A percentile compares a stretch with the other conserved stretches of the same genome.
phyloP scores from a whole-genome alignment of 2,329 filamentous ascomycete genomes.

The Colletotrichum sp. region DNA sequence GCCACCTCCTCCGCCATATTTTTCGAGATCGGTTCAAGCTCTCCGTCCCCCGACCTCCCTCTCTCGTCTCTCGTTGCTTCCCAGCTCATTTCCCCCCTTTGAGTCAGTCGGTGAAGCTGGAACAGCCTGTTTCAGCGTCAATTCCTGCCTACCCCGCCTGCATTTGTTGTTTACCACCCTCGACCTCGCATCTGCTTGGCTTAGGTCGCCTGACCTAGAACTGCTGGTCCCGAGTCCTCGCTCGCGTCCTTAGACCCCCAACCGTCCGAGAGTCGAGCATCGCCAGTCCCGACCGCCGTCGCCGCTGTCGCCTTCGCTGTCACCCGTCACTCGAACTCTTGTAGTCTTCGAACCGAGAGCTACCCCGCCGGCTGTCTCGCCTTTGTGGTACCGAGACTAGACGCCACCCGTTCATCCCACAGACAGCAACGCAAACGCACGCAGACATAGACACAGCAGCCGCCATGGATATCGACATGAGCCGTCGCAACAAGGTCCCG shows the following conservation, averaged over 20 bases:
- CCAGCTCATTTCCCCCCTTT: not conserved
- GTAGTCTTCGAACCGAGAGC: not conserved
- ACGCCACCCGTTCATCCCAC: slow-evolving; percentile 13
- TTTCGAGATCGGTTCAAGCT: not conserved
- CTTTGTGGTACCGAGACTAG: slow-evolving; percentile 13
- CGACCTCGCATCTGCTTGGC: not conserved
- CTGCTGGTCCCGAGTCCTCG: not conserved
- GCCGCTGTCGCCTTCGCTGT: not conserved
- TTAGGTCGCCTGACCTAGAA: slow-evolving; percentile 15
- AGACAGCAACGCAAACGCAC: not conserved
- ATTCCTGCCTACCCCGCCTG: slow-evolving; percentile 21
- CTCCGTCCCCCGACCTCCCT: not conserved
- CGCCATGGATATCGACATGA: slow-evolving; percentile 72
- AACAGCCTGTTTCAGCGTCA: slow-evolving; percentile 18
- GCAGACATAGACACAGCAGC: not conserved
- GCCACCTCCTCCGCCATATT: slow-evolving; percentile 3
- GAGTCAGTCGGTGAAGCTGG: slow-evolving; percentile 12
- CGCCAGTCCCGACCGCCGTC: not conserved
- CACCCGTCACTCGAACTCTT: not conserved
- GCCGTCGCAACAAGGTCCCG: slow-evolving; percentile 85
- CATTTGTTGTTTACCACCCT: slow-evolving; percentile 16
- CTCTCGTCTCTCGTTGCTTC: slow-evolving; percentile 6
- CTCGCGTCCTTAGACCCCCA: slow-evolving; percentile 1
- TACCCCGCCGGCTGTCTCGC: slow-evolving; percentile 6
- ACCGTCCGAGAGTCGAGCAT: not conserved